phyloP scores from a whole-genome alignment of 768 basidiomycete genomes.

The Sporobolomyces roseus region DNA sequence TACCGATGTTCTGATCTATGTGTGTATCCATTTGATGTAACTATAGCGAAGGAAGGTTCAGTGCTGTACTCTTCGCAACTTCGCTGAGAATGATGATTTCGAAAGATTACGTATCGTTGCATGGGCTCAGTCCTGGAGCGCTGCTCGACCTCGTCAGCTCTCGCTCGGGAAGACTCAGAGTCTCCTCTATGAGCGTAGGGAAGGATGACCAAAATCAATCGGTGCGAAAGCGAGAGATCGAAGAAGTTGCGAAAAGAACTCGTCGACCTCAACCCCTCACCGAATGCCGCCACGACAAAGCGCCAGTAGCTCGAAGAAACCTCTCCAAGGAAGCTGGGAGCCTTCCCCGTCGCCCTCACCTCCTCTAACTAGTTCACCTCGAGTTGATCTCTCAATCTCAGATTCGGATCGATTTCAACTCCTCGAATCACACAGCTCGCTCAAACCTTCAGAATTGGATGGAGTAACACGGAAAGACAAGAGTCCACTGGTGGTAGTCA shows the following conservation, averaged over 20 bases:
- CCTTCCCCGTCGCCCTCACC: constrained; percentile 20
- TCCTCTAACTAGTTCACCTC: not conserved
- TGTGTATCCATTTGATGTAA: too few relatives aligned
- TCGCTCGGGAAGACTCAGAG: too few relatives aligned
- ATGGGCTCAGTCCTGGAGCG: too few relatives aligned
- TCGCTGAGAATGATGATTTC: too few relatives aligned
- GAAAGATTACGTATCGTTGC: too few relatives aligned
- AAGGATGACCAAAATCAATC: too few relatives aligned
- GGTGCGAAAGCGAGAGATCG: too few relatives aligned
- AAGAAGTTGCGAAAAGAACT: too few relatives aligned
- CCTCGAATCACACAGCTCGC: constrained; percentile 12
- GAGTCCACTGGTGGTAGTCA: constrained; percentile 26
- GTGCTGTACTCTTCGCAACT: too few relatives aligned
- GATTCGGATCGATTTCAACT: constrained; percentile 28
- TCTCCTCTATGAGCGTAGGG: too few relatives aligned
- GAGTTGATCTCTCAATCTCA: constrained; percentile 24
- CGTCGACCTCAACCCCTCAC: not conserved
- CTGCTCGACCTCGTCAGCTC: too few relatives aligned
- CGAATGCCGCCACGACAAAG: not conserved
- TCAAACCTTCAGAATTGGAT: constrained; percentile 15
- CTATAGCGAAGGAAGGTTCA: too few relatives aligned
- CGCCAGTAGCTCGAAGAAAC: not conserved
- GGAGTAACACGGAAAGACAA: not conserved
- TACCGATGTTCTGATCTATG: constrained; percentile 18
- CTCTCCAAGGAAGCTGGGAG: not conserved